Evolutionary conservation across 2,329 filamentous ascomycete genomes (phyloP).

Genomic region (Xylaria sp.): DNA sequence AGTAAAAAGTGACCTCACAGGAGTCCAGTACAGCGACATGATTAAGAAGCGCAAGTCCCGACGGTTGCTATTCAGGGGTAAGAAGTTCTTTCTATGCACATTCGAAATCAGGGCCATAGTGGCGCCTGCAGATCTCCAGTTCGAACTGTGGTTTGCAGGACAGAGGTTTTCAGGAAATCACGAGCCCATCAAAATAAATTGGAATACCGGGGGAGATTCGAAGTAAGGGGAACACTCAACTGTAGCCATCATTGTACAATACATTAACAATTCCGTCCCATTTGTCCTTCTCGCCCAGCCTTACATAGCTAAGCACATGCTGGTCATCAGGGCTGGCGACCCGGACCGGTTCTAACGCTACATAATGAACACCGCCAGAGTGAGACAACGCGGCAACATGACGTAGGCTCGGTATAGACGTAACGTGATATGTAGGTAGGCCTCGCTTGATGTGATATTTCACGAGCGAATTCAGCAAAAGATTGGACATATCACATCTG

Average conservation of each 20-base stretch:
- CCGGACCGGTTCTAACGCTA: too few relatives aligned
- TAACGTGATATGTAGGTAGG: too few relatives aligned
- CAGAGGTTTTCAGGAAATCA: constrained; percentile 44
- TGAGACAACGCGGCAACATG: too few relatives aligned
- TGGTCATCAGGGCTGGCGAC: too few relatives aligned
- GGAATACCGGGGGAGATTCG: constrained; percentile 38
- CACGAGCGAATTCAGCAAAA: too few relatives aligned
- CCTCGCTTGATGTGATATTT: too few relatives aligned
- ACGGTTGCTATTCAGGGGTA: constrained; percentile 38
- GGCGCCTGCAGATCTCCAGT: constrained; percentile 56
- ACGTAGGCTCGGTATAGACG: too few relatives aligned
- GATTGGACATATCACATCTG: too few relatives aligned
- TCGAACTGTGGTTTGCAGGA: constrained; percentile 48
- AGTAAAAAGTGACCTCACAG: constrained; percentile 45
- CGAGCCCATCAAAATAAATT: constrained; percentile 41
- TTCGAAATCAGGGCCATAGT: constrained; percentile 58
- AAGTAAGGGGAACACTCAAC: constrained; percentile 12
- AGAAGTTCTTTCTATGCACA: constrained; percentile 43
- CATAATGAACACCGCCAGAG: too few relatives aligned
- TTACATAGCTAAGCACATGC: too few relatives aligned
- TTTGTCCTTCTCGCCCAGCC: too few relatives aligned
- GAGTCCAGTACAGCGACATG: constrained; percentile 43
- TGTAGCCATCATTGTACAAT: not conserved
- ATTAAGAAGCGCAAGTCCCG: constrained; percentile 41
- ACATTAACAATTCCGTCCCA: too few relatives aligned